Percentiles rank a stretch among this genome's conserved stretches.
Evolutionary conservation across 306 rosid species (phyloP).

Genomic region (Cucurbita ficifolia): DNA sequence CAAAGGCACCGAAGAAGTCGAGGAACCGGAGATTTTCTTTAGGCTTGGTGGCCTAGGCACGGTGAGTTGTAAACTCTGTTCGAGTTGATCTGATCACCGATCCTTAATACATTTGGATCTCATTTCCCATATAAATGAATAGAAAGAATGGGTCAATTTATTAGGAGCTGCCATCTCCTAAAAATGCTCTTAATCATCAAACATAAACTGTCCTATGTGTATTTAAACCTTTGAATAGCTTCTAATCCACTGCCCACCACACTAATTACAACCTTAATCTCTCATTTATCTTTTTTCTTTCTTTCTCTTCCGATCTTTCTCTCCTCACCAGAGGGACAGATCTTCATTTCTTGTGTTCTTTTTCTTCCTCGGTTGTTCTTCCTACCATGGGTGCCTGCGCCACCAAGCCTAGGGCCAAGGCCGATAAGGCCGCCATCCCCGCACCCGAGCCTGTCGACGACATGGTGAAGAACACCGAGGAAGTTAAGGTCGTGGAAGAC

Average conservation of each 20-base stretch:
- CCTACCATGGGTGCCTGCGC: not conserved
- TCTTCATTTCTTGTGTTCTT: not conserved
- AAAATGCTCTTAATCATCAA: not conserved
- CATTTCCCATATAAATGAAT: too few species aligned
- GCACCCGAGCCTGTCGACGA: not conserved
- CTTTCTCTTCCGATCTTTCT: not conserved
- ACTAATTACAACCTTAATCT: not conserved
- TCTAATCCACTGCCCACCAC: not conserved
- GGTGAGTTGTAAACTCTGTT: too few species aligned
- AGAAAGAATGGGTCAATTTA: too few species aligned
- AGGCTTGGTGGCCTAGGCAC: too few species aligned
- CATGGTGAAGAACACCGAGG: not conserved
- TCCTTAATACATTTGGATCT: too few species aligned
- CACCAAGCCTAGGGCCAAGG: not conserved
- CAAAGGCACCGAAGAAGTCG: too few species aligned
- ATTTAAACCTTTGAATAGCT: not conserved
- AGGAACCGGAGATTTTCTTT: too few species aligned
- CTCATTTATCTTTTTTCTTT: not conserved
- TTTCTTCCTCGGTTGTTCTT: not conserved
- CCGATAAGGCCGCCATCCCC: not conserved
- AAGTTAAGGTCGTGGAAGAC: not conserved
- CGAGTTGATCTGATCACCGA: too few species aligned
- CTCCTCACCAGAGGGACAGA: too few species aligned
- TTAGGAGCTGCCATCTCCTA: too few species aligned
- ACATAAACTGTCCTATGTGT: not conserved